Base-by-base conservation (phyloP, 352 stramenopile genomes). In the Phytophthora kernoviae region DNA sequence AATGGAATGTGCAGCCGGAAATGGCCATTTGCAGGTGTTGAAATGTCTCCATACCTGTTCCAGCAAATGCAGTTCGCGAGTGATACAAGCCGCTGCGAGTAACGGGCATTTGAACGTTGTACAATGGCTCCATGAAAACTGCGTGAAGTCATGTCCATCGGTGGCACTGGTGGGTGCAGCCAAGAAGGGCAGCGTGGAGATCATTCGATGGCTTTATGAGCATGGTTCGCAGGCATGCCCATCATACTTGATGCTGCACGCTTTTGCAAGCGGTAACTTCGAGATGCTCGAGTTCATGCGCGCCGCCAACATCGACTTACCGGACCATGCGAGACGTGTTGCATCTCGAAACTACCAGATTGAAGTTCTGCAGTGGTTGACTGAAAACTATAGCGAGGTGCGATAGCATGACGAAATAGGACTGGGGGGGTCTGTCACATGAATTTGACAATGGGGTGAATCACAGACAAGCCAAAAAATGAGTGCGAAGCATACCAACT, bases 321-420 rank as follows among this genome's bases (percentile, higher is more conserved):
- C 33, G 10, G 33, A 12, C 14, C 33, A 39, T 8, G 58, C 36
- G 26, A 58, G 24, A 14, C 24, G 14, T 50, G 12, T 54, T 33
- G 50, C 50, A 20, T 41, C 44, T 10, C 27, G 34, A 15, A 24
- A 49, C 32, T 32, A 53, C 41, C 50, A 66, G 45, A 42, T 26
- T n/a, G 51, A 66, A 24, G 43, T 66, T 22, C 30, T 62, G 34
- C 52, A 56, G 30, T 66, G 45, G 44, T 37, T 67, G 36, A 53
- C 37, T 4, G 39, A 58, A 24, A 58, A 62, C 32, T 63, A 63
- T 24, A 47, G 37, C 4, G 52, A 67, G 34, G 43, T 65, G 22
- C 58, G 58, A 55, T 64, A 58, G 22, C 56, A 64, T 11, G 22
- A 47, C 11, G 2, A 47, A 24, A 2, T 20, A 4, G 5, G 32